Percentiles rank a stretch among this genome's conserved stretches.
Evolutionary conservation across 306 rosid species (phyloP).

Genomic region (Casuarina glauca): DNA sequence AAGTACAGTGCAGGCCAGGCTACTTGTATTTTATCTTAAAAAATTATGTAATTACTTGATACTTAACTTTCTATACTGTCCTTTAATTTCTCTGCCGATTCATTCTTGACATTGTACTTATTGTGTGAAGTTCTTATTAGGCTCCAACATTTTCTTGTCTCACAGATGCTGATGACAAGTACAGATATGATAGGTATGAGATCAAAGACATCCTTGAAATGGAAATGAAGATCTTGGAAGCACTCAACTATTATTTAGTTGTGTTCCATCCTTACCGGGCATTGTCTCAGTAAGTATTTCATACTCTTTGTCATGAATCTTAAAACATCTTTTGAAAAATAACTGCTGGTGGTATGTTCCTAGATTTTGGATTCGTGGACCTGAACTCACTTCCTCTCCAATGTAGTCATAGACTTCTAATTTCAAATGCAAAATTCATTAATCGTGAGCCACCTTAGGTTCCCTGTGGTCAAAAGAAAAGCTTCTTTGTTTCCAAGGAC

Average conservation of each 20-base stretch:
- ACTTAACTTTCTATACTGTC: slow-evolving; percentile 19
- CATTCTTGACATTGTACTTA: slow-evolving; percentile 16
- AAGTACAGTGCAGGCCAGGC: slow-evolving; percentile 88
- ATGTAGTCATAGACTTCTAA: not conserved
- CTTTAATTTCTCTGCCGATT: slow-evolving; percentile 20
- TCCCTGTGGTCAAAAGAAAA: not conserved
- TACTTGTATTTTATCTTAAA: slow-evolving; percentile 73
- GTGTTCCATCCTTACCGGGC: slow-evolving; percentile 93
- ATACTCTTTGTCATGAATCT: slow-evolving; percentile 4
- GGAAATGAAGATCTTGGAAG: slow-evolving; percentile 98
- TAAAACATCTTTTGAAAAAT: not conserved
- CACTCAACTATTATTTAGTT: slow-evolving; percentile 85
- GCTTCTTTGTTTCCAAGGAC: slow-evolving; percentile 8
- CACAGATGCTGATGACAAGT: slow-evolving; percentile 82
- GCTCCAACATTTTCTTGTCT: slow-evolving; percentile 16
- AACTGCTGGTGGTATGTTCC: not conserved
- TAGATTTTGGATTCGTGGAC: not conserved
- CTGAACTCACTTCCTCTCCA: not conserved
- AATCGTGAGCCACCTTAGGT: slow-evolving; percentile 10
- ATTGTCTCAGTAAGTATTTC: slow-evolving; percentile 75
- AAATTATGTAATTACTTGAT: slow-evolving; percentile 50
- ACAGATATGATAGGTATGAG: slow-evolving; percentile 71
- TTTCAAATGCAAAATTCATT: not conserved
- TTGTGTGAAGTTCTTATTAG: slow-evolving; percentile 24
- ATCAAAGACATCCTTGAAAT: slow-evolving; percentile 95